Percentiles rank a stretch among this genome's conserved stretches.
Evolutionary conservation across 345 rosid species (phyloP).

Genomic region (Pistacia vera): DNA sequence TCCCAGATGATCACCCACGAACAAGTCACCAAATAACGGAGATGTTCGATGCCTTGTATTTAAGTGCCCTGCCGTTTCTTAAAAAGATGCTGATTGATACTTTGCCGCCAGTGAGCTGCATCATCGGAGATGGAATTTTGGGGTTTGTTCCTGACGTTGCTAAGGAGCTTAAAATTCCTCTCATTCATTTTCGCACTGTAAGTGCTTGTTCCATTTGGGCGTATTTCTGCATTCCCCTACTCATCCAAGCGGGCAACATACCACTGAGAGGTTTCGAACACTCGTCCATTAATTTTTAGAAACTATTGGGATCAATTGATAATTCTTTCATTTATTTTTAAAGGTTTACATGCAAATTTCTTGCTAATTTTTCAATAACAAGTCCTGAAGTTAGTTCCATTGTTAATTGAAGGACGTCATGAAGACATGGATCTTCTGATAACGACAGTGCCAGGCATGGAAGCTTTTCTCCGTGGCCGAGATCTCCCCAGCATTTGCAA

Average conservation of each 20-base stretch:
- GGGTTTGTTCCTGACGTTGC: slow-evolving; percentile 29
- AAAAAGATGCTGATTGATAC: slow-evolving; percentile 12
- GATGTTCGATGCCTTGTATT: background rate
- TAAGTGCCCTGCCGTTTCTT: background rate
- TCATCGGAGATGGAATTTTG: slow-evolving; percentile 31
- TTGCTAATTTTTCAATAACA: too few relatives aligned
- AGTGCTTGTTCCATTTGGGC: slow-evolving; percentile 31
- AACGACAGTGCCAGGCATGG: slow-evolving; percentile 29
- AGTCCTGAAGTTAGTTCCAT: too few relatives aligned
- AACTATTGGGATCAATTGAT: too few relatives aligned
- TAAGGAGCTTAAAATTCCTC: slow-evolving; percentile 15
- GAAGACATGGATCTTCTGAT: slow-evolving; percentile 26
- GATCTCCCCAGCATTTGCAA: slow-evolving; percentile 46
- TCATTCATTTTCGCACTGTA: slow-evolving; percentile 29
- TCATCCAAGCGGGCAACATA: slow-evolving; percentile 33
- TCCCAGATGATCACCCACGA: slow-evolving; percentile 25
- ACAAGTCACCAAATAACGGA: background rate
- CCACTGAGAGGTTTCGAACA: slow-evolving; percentile 30
- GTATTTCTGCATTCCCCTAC: slow-evolving; percentile 24
- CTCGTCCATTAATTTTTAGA: too few relatives aligned
- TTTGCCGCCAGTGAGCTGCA: slow-evolving; percentile 15
- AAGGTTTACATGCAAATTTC: too few relatives aligned
- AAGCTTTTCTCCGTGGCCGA: slow-evolving; percentile 30
- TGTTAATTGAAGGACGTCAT: background rate
- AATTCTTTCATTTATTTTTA: too few relatives aligned